phyloP scores from a whole-genome alignment of 2,329 filamentous ascomycete genomes.

The Pseudonectria foliicola region DNA sequence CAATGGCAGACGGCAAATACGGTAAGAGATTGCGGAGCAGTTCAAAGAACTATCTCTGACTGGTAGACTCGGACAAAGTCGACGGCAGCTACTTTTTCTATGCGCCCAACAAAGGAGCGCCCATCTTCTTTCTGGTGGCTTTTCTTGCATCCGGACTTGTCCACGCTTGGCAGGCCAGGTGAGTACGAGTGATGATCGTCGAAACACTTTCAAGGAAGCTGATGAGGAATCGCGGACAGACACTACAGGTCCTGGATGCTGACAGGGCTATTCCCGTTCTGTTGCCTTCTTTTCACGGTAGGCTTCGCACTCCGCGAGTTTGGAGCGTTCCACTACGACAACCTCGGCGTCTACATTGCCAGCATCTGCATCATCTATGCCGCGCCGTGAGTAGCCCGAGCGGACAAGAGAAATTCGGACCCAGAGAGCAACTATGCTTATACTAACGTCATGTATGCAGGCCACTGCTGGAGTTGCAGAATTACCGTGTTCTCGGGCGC shows the following conservation, averaged over 20 bases:
- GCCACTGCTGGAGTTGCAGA: constrained; percentile 52
- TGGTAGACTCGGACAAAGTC: constrained; percentile 22
- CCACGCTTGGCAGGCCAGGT: constrained; percentile 41
- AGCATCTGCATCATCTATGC: constrained; percentile 30
- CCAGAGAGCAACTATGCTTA: not conserved
- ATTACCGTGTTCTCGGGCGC: constrained; percentile 55
- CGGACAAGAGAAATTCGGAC: constrained; percentile 1
- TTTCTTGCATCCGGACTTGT: constrained; percentile 31
- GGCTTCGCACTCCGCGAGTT: constrained; percentile 43
- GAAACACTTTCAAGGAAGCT: too few species aligned
- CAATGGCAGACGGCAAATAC: constrained; percentile 25
- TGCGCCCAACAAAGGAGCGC: constrained; percentile 39
- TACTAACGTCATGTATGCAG: constrained; percentile 21
- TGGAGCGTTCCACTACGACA: constrained; percentile 25
- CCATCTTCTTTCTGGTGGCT: constrained; percentile 38
- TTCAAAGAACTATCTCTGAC: not conserved
- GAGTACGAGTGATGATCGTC: too few species aligned
- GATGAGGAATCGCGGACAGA: constrained; percentile 29
- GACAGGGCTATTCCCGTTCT: constrained; percentile 47
- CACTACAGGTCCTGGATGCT: constrained; percentile 51
- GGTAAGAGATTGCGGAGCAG: constrained; percentile 11
- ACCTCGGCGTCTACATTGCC: constrained; percentile 26
- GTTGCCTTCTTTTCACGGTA: constrained; percentile 44
- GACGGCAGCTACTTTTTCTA: constrained; percentile 39
- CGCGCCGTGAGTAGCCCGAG: constrained; percentile 21